Conservation (phyloP, 1,139 yeast species). For the Diutina neorugosa region DNA sequence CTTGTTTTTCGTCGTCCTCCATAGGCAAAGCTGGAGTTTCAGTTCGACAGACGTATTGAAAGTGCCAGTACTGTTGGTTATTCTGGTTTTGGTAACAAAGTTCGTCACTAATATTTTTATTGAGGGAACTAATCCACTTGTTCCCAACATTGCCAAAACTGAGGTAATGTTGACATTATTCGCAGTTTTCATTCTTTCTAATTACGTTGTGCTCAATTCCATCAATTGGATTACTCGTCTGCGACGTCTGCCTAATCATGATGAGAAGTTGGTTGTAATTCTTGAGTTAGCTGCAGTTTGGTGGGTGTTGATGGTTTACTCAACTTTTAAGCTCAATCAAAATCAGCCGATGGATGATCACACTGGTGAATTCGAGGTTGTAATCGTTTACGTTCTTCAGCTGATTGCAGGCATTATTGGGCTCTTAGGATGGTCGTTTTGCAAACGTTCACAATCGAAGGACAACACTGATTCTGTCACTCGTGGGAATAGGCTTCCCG, state of each 20-base stretch:
- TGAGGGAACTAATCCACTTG: constrained; percentile 33
- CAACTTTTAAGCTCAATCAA: constrained; percentile 33
- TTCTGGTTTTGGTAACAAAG: constrained; percentile 19
- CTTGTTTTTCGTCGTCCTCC: constrained; percentile 34
- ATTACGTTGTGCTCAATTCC: constrained; percentile 43
- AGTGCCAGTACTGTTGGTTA: constrained; percentile 41
- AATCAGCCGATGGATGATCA: constrained; percentile 31
- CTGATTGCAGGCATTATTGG: constrained; percentile 48
- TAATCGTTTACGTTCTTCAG: constrained; percentile 39
- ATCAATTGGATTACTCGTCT: constrained; percentile 29
- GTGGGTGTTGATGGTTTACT: constrained; percentile 42
- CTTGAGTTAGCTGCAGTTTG: constrained; percentile 41
- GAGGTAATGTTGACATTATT: constrained; percentile 29
- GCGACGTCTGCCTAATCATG: constrained; percentile 45
- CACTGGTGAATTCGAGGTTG: constrained; percentile 49
- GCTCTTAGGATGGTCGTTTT: constrained; percentile 31
- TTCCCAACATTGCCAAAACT: constrained; percentile 44
- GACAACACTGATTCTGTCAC: neutral
- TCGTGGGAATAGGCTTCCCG: neutral
- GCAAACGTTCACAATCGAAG: constrained; percentile 6
- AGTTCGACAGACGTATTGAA: constrained; percentile 19
- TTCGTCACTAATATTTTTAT: constrained; percentile 22
- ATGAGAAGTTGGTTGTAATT: constrained; percentile 58
- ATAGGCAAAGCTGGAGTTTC: constrained; percentile 21
- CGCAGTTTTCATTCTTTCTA: constrained; percentile 25